Percentiles rank a stretch among this genome's conserved stretches.
Conservation (phyloP, 768 basidiomycete genomes). For the Lactifluus hygrophoroides region DNA sequence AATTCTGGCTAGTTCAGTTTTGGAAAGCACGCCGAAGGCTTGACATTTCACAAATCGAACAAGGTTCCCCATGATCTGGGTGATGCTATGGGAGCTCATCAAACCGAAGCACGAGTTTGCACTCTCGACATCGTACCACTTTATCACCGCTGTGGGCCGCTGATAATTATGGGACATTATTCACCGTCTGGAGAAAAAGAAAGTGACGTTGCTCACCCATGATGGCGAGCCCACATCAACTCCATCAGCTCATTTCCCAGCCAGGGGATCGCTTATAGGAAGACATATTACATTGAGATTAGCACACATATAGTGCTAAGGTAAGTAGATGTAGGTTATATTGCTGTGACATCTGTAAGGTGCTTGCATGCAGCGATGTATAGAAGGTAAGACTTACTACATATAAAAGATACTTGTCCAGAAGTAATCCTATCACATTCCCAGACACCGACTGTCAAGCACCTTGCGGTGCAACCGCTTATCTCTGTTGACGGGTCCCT, state of each 20-base stretch:
- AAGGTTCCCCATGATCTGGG: neutral
- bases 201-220: neutral
- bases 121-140: neutral
- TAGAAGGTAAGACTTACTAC: neutral
- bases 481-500: neutral
- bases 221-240: neutral
- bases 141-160: neutral
- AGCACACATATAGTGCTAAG: neutral
- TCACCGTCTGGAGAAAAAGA: neutral
- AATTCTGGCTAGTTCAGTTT: neutral
- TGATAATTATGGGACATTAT: neutral
- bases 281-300: neutral
- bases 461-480: neutral
- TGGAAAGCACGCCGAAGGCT: neutral
- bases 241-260: neutral
- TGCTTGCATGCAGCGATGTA: neutral
- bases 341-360: neutral
- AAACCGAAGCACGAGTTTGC: neutral
- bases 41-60: neutral
- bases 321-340: neutral
- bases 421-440: neutral
- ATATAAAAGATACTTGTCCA: neutral
- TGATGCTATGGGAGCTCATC: neutral
- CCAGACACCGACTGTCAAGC: neutral
- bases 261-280: neutral